These are phyloP conservation scores for Corchorus olitorius DNA, from an alignment of 345 rosid species.

Conservation along the genomic window DNA sequence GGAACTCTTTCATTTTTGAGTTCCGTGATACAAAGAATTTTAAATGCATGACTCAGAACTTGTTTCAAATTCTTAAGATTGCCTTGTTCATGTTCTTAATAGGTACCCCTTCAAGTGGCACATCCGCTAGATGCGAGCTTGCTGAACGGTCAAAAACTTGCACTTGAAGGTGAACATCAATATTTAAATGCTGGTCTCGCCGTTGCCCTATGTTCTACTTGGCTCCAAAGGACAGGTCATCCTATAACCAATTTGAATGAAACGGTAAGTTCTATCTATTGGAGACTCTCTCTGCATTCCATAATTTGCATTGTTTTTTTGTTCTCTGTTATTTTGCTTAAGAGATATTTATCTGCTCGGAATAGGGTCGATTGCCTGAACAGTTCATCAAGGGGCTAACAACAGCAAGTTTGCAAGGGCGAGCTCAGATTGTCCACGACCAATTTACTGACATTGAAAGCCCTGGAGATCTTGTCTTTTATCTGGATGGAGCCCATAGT, in stretches of 20 bases:
- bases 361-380: constrained; percentile 74
- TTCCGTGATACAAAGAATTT: constrained; percentile 1
- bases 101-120: constrained; percentile 78
- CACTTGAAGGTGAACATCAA: constrained; percentile 95
- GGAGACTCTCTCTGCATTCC: constrained; percentile 3
- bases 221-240: constrained; percentile 88
- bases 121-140: constrained; percentile 60
- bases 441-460: constrained; percentile 41
- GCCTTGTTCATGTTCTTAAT: constrained; percentile 26
- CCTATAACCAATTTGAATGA: constrained; percentile 44
- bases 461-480: constrained; percentile 69
- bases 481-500: constrained; percentile 97
- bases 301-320: background rate
- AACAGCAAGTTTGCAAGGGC: constrained; percentile 85
- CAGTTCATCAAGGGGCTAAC: constrained; percentile 81
- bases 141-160: constrained; percentile 72
- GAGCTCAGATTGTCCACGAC: constrained; percentile 89
- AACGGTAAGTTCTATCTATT: constrained; percentile 43
- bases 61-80: constrained; percentile 9
- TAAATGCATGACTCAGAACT: constrained; percentile 6
- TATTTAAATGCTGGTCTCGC: constrained; percentile 92
- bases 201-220: constrained; percentile 63
- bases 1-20: constrained; percentile 5
- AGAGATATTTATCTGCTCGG: constrained; percentile 25
- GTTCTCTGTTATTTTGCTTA: constrained; percentile 6